These are phyloP conservation scores for Rhynchospora tenuis DNA, from an alignment of 176 grass and related monocot species.

Conservation along the genomic window DNA sequence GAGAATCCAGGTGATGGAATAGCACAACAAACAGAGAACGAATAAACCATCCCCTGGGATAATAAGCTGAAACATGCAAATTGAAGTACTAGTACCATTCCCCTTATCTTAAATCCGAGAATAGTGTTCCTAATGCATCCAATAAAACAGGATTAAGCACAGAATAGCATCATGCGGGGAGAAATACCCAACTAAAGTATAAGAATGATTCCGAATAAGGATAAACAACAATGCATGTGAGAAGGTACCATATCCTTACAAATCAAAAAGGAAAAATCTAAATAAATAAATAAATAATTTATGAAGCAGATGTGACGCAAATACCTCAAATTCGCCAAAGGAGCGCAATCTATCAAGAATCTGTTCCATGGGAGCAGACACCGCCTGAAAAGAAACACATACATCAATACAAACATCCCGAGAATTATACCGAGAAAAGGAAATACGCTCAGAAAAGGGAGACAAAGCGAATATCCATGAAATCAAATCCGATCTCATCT, in stretches of 20 bases:
- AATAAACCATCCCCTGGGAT: constrained; percentile 1
- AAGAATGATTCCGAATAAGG: not conserved
- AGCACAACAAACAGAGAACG: not conserved
- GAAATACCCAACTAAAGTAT: not conserved
- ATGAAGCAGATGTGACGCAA: not conserved
- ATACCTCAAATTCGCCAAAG: constrained; percentile 94
- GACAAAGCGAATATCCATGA: constrained; percentile 6
- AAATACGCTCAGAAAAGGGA: constrained; percentile 26
- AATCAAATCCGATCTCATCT: not conserved
- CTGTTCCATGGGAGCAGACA: constrained; percentile 73
- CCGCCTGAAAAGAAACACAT: constrained; percentile 35
- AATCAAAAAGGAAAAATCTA: not conserved
- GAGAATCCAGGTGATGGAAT: constrained; percentile 15
- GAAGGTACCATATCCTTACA: constrained; percentile 10
- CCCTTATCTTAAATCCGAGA: not conserved
- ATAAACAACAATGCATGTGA: not conserved
- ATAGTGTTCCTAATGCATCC: constrained; percentile 15
- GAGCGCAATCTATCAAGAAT: constrained; percentile 79
- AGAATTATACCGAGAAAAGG: not conserved
- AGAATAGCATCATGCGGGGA: not conserved
- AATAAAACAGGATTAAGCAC: constrained; percentile 4
- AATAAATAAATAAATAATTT: not conserved
- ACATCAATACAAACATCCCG: constrained; percentile 19
- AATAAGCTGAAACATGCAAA: constrained; percentile 14
- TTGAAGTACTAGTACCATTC: not conserved